phyloP scores from a whole-genome alignment of 495 filamentous ascomycete species.

The Chaetomium cochliodes region DNA sequence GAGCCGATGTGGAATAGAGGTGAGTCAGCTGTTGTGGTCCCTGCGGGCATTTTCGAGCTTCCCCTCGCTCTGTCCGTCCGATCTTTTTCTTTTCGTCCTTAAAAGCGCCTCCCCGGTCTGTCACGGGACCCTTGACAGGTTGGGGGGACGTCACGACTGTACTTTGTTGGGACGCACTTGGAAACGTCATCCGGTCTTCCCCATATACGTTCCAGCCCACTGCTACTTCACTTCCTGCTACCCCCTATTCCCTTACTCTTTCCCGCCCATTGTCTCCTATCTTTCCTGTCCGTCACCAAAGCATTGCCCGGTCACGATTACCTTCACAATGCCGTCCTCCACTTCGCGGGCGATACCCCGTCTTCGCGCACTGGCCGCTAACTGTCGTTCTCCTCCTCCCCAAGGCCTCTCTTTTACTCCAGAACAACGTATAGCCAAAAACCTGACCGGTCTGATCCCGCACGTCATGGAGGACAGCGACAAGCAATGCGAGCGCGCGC shows the following conservation, averaged over 20 bases:
- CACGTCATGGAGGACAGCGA: constrained; percentile 55
- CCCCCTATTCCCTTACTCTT: background rate
- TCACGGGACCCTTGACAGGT: background rate
- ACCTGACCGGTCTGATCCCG: constrained; percentile 58
- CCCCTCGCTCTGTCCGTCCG: constrained; percentile 6
- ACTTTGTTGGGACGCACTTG: too few relatives aligned
- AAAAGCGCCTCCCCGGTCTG: constrained; percentile 6
- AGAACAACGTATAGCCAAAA: constrained; percentile 55
- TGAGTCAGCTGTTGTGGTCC: constrained; percentile 31
- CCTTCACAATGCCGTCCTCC: constrained; percentile 5
- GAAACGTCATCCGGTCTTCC: background rate
- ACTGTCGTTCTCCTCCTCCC: constrained; percentile 14
- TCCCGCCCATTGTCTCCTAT: background rate
- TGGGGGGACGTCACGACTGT: too few relatives aligned
- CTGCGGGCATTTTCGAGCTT: background rate
- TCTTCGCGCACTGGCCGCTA: constrained; percentile 21
- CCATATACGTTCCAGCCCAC: background rate
- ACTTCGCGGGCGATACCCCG: background rate
- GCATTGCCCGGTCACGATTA: background rate
- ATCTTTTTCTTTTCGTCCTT: background rate
- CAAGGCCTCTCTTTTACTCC: constrained; percentile 57
- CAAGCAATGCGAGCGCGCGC: constrained; percentile 54
- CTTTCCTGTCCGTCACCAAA: background rate
- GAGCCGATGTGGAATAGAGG: constrained; percentile 61
- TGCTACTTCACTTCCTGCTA: too few relatives aligned